Conservation (phyloP, 2,329 filamentous ascomycete genomes). For the Akanthomyces dipterigenus region DNA sequence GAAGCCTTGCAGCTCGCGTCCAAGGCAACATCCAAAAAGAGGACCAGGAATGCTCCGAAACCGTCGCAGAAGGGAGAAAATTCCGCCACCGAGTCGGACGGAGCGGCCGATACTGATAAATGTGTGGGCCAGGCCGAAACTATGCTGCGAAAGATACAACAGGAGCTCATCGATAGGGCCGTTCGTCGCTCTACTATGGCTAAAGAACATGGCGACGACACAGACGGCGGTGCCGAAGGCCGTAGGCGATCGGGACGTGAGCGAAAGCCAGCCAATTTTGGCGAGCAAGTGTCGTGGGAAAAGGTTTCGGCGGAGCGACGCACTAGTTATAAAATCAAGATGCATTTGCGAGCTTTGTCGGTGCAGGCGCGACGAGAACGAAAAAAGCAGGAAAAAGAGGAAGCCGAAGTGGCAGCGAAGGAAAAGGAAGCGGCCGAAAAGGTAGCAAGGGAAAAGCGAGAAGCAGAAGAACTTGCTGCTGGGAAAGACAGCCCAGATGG, state of each 20-base stretch:
- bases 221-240: conserved; percentile 12
- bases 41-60: not conserved
- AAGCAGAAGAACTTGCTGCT: not conserved
- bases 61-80: not conserved
- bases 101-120: not conserved
- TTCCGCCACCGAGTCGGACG: conserved; percentile 1
- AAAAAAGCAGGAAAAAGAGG: conserved; percentile 2
- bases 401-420: conserved; percentile 3
- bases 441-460: not conserved
- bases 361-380: not conserved
- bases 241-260: conserved; percentile 22
- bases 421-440: conserved; percentile 10
- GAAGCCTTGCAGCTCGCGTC: conserved; percentile 3
- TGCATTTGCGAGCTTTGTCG: conserved; percentile 3
- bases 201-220: conserved; percentile 26
- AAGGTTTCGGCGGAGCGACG: conserved; percentile 14
- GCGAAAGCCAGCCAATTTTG: conserved; percentile 24
- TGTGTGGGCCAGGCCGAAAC: not conserved
- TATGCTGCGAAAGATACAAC: conserved; percentile 4
- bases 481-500: not conserved
- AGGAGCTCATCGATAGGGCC: conserved; percentile 8
- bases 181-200: conserved; percentile 1
- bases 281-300: conserved; percentile 25
- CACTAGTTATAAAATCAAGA: conserved; percentile 11
- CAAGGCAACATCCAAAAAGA: conserved; percentile 2